Base-by-base conservation (phyloP, 2,329 filamentous ascomycete species). In the Aureobasidium namibiae region DNA sequence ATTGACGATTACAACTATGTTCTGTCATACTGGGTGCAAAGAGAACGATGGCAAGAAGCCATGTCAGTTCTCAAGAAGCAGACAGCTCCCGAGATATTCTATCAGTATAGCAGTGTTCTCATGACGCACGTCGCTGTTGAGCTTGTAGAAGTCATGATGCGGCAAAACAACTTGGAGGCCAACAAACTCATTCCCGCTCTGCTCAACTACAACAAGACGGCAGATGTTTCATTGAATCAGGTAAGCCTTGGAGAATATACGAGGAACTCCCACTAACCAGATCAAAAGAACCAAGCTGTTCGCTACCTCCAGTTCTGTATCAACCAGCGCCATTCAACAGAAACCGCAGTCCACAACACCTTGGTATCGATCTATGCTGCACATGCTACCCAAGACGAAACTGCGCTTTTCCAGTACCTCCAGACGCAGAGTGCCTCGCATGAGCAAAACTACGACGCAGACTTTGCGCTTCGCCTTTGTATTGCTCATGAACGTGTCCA, bases 301-400 rank as follows among this genome's bases (percentile, higher is more conserved):
- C 85, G 94, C 42, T 99, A 99, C 70, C 84, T 99, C 21, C 89
- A 92, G 65, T 96, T 92, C 71, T 90, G 91, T 61, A 92, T 99
- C 68, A 92, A 95, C 75, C 83, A 92, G 75, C 81, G 92, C 67
- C 81, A 88, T 70, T 87, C 91, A 56, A 81, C 86, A 61, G 82
- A 92, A 67, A 86, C 94, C 2, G 92, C 94, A 1, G 87, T 99
- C 11, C 94, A 99, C 76, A 99, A 99, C 72, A 97, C 94, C 0
- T 82, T 99, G 6, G 90, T 99, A 50, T 96, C 92, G 9, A 92
- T 99, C 54, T 95, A 96, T 70, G 94, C 94, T 4, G 91, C 92
- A 0, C 87, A 94, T 65, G 79, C 87, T 2, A 90, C 89, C 2
- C 81, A 83, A 59, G 91, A 95, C 60, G 94, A 99, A 75, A 86